phyloP scores from a whole-genome alignment of 73 alveolate genomes.

The Paramecium bursaria region DNA sequence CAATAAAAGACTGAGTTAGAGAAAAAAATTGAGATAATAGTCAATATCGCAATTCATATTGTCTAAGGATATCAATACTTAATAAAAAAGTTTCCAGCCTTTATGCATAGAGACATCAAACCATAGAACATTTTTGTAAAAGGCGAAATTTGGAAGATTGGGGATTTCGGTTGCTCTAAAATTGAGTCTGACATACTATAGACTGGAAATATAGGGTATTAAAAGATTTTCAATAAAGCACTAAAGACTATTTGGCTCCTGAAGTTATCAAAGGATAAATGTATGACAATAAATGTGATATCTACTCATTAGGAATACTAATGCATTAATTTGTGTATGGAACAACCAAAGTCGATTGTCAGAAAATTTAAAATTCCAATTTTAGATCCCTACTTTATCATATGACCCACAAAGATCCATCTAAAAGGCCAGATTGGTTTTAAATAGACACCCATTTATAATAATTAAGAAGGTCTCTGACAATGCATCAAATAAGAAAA shows the following conservation, averaged over 20 bases:
- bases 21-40: no score
- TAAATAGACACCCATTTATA: no score
- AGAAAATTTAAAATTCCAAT: no score
- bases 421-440: no score
- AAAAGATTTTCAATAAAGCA: no score
- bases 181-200: neutral
- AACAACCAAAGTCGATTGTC: no score
- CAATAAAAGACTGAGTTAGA: no score
- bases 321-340: neutral
- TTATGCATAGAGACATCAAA: conserved; percentile 11
- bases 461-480: no score
- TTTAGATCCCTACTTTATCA: no score
- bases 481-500: no score
- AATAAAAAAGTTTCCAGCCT: neutral
- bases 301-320: conserved; percentile 36
- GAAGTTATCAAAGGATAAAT: neutral
- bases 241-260: conserved; percentile 32
- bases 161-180: conserved; percentile 19
- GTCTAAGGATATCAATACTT: conserved; percentile 20
- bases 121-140: conserved; percentile 5
- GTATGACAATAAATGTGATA: conserved; percentile 54
- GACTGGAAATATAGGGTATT: neutral
- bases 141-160: neutral
- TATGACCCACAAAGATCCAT: no score
- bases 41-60: no score